Evolutionary conservation across 192 early-diverging fungal species (phyloP).

Genomic region (Backusella liffmaniae): DNA sequence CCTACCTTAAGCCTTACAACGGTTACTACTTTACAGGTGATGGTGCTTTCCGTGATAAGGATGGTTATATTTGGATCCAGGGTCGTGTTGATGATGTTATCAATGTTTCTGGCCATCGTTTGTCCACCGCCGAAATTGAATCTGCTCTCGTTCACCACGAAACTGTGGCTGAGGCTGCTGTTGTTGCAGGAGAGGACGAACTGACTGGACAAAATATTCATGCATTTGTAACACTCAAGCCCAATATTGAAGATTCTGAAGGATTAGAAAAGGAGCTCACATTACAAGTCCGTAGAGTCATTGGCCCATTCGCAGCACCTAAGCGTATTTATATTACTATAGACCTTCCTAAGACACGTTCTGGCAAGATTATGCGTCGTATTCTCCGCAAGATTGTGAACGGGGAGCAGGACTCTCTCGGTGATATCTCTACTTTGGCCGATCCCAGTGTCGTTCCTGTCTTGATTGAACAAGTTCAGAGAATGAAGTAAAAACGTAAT

Average conservation of each 20-base stretch:
- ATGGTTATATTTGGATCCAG: conserved; percentile 95
- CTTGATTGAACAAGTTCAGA: conserved; percentile 26
- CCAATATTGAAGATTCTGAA: conserved; percentile 46
- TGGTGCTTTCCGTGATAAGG: conserved; percentile 85
- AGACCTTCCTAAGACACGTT: conserved; percentile 94
- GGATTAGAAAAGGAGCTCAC: conserved; percentile 61
- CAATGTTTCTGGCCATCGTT: conserved; percentile 92
- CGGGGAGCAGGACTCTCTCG: conserved; percentile 78
- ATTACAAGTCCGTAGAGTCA: conserved; percentile 76
- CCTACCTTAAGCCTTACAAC: conserved; percentile 85
- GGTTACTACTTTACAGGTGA: conserved; percentile 97
- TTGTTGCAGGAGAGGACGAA: conserved; percentile 83
- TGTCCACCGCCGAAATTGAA: conserved; percentile 92
- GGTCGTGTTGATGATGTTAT: conserved; percentile 90
- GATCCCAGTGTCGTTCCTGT: conserved; percentile 54
- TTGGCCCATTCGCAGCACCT: conserved; percentile 92
- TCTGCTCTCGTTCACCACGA: conserved; percentile 80
- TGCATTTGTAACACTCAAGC: conserved; percentile 80
- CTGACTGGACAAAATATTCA: conserved; percentile 89
- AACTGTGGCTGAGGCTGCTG: conserved; percentile 86
- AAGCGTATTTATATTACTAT: conserved; percentile 80
- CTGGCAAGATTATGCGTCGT: conserved; percentile 95
- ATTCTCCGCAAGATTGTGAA: conserved; percentile 91
- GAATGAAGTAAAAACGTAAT: neutral
- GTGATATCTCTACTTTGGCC: conserved; percentile 86